These are phyloP conservation scores for Debaryomyces subglobosus DNA, from an alignment of 1,139 yeast genomes.

Conservation along the genomic window DNA sequence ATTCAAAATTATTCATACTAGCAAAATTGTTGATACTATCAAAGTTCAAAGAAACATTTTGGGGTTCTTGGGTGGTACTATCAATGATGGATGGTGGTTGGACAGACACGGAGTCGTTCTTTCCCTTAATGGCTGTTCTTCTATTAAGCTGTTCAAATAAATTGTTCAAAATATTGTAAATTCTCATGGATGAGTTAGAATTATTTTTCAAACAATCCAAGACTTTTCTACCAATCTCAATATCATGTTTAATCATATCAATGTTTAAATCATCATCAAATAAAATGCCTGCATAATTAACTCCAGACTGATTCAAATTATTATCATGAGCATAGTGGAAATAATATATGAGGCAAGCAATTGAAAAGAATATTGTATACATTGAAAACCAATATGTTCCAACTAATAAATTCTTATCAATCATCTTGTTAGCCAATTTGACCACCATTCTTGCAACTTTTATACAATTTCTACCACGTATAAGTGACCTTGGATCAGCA, in stretches of 20 bases:
- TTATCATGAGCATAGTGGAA: constrained; percentile 67
- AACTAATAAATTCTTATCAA: constrained; percentile 68
- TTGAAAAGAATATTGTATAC: constrained; percentile 89
- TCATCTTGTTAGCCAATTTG: constrained; percentile 81
- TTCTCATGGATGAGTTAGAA: constrained; percentile 77
- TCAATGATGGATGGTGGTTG: constrained; percentile 1
- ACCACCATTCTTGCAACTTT: constrained; percentile 85
- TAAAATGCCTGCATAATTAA: constrained; percentile 49
- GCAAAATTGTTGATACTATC: constrained; percentile 37
- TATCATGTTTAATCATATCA: constrained; percentile 73
- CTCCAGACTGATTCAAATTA: constrained; percentile 27
- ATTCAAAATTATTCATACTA: constrained; percentile 7
- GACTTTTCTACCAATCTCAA: constrained; percentile 79
- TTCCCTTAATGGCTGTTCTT: constrained; percentile 49
- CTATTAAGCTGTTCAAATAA: constrained; percentile 81
- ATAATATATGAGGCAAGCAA: constrained; percentile 84
- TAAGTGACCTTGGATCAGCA: constrained; percentile 51
- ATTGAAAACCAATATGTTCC: constrained; percentile 95
- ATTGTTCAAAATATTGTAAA: constrained; percentile 76
- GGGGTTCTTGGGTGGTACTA: constrained; percentile 22
- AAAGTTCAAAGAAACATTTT: constrained; percentile 36
- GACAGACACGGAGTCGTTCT: background rate
- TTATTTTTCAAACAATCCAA: constrained; percentile 71
- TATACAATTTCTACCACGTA: constrained; percentile 82
- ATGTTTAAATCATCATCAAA: constrained; percentile 64